Conservation (phyloP, 352 stramenopile genomes). For the Phytophthora idaei region DNA sequence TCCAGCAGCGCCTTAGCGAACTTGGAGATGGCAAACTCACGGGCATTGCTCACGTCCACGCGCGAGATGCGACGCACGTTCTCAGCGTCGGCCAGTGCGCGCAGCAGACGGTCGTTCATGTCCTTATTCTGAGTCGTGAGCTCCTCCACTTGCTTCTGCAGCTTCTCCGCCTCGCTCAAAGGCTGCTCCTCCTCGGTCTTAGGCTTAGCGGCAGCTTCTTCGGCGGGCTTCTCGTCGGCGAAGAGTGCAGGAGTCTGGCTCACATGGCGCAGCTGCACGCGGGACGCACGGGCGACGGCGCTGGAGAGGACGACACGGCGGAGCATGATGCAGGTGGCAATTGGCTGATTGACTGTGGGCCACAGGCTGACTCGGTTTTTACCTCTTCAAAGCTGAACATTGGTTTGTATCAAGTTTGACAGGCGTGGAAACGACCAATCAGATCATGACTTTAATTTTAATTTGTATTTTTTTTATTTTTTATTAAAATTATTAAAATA, state of each 20-base stretch:
- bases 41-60: slow-evolving; percentile 93
- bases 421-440: too few relatives aligned
- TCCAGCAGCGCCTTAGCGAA: slow-evolving; percentile 98
- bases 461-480: too few relatives aligned
- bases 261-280: slow-evolving; percentile 53
- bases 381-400: slow-evolving; percentile 6
- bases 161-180: slow-evolving; percentile 43
- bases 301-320: slow-evolving; percentile 65
- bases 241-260: slow-evolving; percentile 46
- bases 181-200: slow-evolving; percentile 17
- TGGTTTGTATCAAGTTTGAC: neutral
- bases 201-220: slow-evolving; percentile 24
- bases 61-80: slow-evolving; percentile 96
- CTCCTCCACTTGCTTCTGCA: slow-evolving; percentile 74
- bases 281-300: slow-evolving; percentile 37
- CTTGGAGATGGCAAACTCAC: slow-evolving; percentile 95
- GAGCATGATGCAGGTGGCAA: slow-evolving; percentile 46
- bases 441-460: too few relatives aligned
- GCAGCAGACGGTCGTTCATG: slow-evolving; percentile 87
- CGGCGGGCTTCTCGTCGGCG: slow-evolving; percentile 60
- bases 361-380: slow-evolving; percentile 1
- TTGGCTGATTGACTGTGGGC: neutral
- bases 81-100: slow-evolving; percentile 96
- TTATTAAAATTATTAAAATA: too few relatives aligned
- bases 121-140: slow-evolving; percentile 78